Conservation (phyloP, 2,329 filamentous ascomycete species). For the Aspergillus sp. region DNA sequence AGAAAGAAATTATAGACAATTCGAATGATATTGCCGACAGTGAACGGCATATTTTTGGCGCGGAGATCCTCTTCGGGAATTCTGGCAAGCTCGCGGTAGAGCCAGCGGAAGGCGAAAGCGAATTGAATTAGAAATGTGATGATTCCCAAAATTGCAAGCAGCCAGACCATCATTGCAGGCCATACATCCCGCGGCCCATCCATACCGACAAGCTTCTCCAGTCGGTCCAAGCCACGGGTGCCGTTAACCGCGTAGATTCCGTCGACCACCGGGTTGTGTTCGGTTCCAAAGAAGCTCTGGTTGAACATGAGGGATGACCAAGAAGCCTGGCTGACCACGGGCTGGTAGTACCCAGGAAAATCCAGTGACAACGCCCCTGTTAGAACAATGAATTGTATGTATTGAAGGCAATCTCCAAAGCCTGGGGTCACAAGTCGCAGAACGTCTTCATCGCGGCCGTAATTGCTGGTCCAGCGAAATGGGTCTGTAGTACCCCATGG, state of each 20-base stretch:
- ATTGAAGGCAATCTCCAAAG: slow-evolving; percentile 94
- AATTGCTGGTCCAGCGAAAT: slow-evolving; percentile 97
- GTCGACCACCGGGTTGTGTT: slow-evolving; percentile 69
- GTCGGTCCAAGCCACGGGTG: slow-evolving; percentile 73
- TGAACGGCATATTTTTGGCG: slow-evolving; percentile 88
- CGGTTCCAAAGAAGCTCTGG: slow-evolving; percentile 73
- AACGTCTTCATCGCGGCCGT: slow-evolving; percentile 88
- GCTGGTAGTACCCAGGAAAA: slow-evolving; percentile 94
- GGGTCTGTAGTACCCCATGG: slow-evolving; percentile 91
- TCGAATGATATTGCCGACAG: slow-evolving; percentile 73
- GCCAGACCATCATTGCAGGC: slow-evolving; percentile 91
- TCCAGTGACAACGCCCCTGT: slow-evolving; percentile 83
- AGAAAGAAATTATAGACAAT: slow-evolving; percentile 92
- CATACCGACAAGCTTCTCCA: slow-evolving; percentile 83
- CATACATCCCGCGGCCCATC: slow-evolving; percentile 75
- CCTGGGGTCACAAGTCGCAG: slow-evolving; percentile 90
- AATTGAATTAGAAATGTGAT: slow-evolving; percentile 71
- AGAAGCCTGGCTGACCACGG: slow-evolving; percentile 78
- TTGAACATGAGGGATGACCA: slow-evolving; percentile 96
- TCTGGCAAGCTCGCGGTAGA: slow-evolving; percentile 68
- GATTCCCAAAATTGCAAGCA: slow-evolving; percentile 71
- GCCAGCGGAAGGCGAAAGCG: slow-evolving; percentile 74
- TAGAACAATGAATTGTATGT: slow-evolving; percentile 88
- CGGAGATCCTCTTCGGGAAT: slow-evolving; percentile 83
- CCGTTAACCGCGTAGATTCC: slow-evolving; percentile 83